These are phyloP conservation scores for Globisporangium megalacanthum DNA, from an alignment of 352 stramenopile genomes.

Conservation along the genomic window DNA sequence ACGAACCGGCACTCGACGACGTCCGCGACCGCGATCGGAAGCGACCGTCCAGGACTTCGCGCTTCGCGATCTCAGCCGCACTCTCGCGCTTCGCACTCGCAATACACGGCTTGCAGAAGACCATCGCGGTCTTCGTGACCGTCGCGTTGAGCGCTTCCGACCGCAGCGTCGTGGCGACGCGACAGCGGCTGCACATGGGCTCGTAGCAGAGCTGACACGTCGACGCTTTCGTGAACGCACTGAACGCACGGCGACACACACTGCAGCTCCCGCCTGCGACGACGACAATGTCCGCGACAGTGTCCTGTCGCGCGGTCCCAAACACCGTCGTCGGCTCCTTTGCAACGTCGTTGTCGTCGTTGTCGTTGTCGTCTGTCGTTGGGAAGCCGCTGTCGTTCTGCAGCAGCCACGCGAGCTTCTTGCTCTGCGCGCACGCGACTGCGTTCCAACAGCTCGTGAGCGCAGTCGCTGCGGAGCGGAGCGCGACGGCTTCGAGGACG, in stretches of 20 bases:
- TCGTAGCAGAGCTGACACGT: constrained; percentile 40
- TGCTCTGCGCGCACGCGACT: constrained; percentile 56
- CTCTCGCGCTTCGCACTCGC: constrained; percentile 44
- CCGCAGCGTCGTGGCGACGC: constrained; percentile 38
- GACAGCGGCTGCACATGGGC: constrained; percentile 38
- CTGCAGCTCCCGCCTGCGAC: constrained; percentile 12
- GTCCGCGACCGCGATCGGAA: constrained; percentile 23
- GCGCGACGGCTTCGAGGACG: constrained; percentile 34
- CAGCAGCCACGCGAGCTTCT: constrained; percentile 58
- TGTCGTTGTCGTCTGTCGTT: constrained; percentile 4
- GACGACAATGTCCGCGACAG: not conserved
- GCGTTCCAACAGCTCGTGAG: constrained; percentile 66
- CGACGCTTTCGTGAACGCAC: constrained; percentile 24
- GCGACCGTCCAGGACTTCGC: constrained; percentile 44
- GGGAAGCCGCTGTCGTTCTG: constrained; percentile 28
- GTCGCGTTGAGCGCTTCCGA: constrained; percentile 33
- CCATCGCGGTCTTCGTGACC: constrained; percentile 37
- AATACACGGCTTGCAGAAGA: constrained; percentile 68
- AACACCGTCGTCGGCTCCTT: not conserved
- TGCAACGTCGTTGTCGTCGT: not conserved
- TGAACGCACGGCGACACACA: constrained; percentile 27
- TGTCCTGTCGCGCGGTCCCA: not conserved
- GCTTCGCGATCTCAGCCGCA: constrained; percentile 49
- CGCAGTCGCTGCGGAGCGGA: constrained; percentile 30
- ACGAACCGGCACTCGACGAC: constrained; percentile 22